Evolutionary conservation across 148 eudicot genomes (phyloP), one percentile per base, ranked within the genome.

Genomic region (Linanthus parryae): DNA sequence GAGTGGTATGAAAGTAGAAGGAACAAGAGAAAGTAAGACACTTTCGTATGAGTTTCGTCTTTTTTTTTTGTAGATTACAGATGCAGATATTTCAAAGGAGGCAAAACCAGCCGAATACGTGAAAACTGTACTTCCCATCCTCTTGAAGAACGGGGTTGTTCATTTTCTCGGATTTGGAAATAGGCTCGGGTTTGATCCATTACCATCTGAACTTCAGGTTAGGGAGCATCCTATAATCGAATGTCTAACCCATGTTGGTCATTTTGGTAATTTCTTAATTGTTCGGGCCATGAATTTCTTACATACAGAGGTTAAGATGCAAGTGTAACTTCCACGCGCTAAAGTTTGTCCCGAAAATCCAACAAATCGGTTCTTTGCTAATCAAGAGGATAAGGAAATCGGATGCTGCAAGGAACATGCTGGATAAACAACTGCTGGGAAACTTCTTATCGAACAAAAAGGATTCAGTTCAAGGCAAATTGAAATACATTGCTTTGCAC

Each of bases 261-360:
- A 17, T 5, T 44, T 19, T n/a, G n/a, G n/a, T n/a, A n/a, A n/a
- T n/a, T n/a, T n/a, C n/a, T n/a, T n/a, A n/a, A n/a, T n/a, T n/a
- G n/a, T n/a, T n/a, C n/a, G n/a, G n/a, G n/a, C n/a, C n/a, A n/a
- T n/a, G n/a, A 8, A 48, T 15, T 53, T 48, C 19, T 30, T 11
- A 60, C 58, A 36, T 39, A 63, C 89, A 86, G 97, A 78, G 64
- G 62, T 51, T 91, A 56, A 83, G 97, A 71, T 91, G 97, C 73
- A 92, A 91, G 72, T 92, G 98, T 62, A 92, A 92, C 65, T 87
- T 83, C 63, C 96, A 92, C 55, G 90, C 96, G 24, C 54, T 91
- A 48, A 91, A 71, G 65, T 92, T 76, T 48, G 87, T 56, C 11
- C 94, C 98, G 1, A 81, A 73, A 66, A 87, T 92, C 47, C 82